phyloP scores from a whole-genome alignment of 2,329 filamentous ascomycete species.

The Aspergillus flavus region DNA sequence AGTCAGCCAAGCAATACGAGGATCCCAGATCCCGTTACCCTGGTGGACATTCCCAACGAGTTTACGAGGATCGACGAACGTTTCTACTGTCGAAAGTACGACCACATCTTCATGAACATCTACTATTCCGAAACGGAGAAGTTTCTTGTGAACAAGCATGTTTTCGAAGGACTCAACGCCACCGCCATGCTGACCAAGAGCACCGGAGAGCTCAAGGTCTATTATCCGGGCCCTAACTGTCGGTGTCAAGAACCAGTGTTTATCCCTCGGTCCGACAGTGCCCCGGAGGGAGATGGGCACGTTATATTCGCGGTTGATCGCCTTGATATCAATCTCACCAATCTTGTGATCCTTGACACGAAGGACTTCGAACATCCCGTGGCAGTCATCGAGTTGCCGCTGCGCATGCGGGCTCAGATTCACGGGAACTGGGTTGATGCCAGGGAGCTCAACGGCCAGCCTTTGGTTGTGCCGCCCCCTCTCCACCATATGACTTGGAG shows the following conservation, averaged over 20 bases:
- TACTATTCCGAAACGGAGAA: background rate
- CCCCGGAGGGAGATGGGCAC: conserved; percentile 9
- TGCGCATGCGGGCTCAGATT: conserved; percentile 32
- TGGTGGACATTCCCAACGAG: background rate
- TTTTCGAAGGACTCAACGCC: conserved; percentile 29
- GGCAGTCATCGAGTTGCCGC: conserved; percentile 45
- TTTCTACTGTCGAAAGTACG: background rate
- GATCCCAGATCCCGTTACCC: background rate
- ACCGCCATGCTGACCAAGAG: background rate
- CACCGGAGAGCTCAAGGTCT: background rate
- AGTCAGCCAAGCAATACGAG: background rate
- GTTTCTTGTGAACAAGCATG: background rate
- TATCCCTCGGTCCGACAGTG: conserved; percentile 1
- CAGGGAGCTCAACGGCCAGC: no score
- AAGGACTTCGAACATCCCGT: conserved; percentile 40
- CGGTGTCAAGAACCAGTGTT: conserved; percentile 4
- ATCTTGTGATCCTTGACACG: conserved; percentile 47
- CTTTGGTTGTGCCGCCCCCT: no score
- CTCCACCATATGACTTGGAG: no score
- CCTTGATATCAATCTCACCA: background rate
- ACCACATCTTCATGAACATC: background rate
- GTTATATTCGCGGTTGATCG: background rate
- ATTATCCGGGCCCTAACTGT: background rate
- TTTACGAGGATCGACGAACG: background rate
- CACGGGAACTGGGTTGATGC: conserved; percentile 37